These are phyloP conservation scores for Chaetothyriales sp. DNA, from an alignment of 2,329 filamentous ascomycete genomes.

Conservation along the genomic window DNA sequence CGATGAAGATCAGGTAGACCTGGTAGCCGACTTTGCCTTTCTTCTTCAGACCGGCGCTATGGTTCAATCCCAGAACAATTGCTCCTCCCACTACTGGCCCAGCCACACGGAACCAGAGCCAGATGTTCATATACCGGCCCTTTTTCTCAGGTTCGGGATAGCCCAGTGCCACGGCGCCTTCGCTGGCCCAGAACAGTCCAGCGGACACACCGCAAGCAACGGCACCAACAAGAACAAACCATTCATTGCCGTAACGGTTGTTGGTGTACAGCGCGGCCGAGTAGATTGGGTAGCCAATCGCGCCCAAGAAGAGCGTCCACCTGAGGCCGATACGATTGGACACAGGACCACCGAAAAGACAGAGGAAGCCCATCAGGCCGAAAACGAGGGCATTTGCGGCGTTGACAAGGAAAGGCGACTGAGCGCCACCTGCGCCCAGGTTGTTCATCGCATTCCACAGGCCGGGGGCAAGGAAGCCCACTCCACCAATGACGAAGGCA, in stretches of 20 bases:
- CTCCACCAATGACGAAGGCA: slow-evolving; percentile 53
- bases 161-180: slow-evolving; percentile 54
- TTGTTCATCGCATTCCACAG: slow-evolving; percentile 38
- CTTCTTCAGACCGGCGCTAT: slow-evolving; percentile 31
- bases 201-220: slow-evolving; percentile 54
- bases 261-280: slow-evolving; percentile 57
- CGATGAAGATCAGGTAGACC: slow-evolving; percentile 54
- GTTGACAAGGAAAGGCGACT: slow-evolving; percentile 49
- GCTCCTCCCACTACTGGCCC: slow-evolving; percentile 57
- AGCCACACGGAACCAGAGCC: slow-evolving; percentile 45
- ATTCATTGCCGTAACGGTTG: slow-evolving; percentile 52
- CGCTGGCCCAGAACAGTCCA: slow-evolving; percentile 60
- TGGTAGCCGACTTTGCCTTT: slow-evolving; percentile 51
- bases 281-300: slow-evolving; percentile 55
- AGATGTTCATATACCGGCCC: slow-evolving; percentile 51
- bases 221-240: slow-evolving; percentile 53
- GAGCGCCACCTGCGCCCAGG: slow-evolving; percentile 52
- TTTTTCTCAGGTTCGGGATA: slow-evolving; percentile 56
- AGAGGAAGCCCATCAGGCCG: slow-evolving; percentile 56
- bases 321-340: slow-evolving; percentile 56
- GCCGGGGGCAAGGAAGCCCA: slow-evolving; percentile 31
- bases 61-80: slow-evolving; percentile 54
- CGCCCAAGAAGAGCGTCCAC: slow-evolving; percentile 52
- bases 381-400: slow-evolving; percentile 56
- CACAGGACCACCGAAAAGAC: slow-evolving; percentile 47